Evolutionary conservation across 202 grass and related monocot genomes (phyloP).

Genomic region (Dendrocalamus latiflorus): DNA sequence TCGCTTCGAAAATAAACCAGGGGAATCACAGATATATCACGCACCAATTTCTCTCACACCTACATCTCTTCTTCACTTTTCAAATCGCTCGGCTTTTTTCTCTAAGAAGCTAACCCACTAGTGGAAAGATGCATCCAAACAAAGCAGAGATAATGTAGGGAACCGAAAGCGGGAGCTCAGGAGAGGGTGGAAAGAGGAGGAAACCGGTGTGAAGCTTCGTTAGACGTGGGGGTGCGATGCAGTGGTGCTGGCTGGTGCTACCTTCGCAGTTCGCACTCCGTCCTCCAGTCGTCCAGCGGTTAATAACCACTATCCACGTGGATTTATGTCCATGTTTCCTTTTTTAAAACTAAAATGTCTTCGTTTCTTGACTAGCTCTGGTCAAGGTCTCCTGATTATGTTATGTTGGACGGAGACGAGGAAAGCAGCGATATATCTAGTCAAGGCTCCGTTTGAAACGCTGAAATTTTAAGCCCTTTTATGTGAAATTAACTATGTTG

Average conservation of each 20-base stretch:
- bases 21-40: too few species aligned
- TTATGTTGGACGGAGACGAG: neutral
- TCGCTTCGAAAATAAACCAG: too few species aligned
- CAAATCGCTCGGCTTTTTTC: too few species aligned
- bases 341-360: too few species aligned
- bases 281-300: neutral
- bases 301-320: neutral
- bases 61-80: too few species aligned
- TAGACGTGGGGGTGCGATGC: neutral
- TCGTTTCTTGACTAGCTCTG: neutral
- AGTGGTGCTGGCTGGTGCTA: neutral
- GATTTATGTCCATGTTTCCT: neutral
- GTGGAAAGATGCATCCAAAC: neutral
- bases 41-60: too few species aligned
- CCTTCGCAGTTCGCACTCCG: neutral
- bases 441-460: too few species aligned
- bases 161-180: neutral
- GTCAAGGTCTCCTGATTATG: neutral
- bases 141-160: neutral
- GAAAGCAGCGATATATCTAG: neutral
- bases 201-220: conserved; percentile 21
- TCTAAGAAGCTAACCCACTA: too few species aligned
- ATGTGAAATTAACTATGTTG: too few species aligned
- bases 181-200: neutral
- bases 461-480: too few species aligned